Conservation (phyloP, 2,329 filamentous ascomycete species). For the Penicillium concentricum region DNA sequence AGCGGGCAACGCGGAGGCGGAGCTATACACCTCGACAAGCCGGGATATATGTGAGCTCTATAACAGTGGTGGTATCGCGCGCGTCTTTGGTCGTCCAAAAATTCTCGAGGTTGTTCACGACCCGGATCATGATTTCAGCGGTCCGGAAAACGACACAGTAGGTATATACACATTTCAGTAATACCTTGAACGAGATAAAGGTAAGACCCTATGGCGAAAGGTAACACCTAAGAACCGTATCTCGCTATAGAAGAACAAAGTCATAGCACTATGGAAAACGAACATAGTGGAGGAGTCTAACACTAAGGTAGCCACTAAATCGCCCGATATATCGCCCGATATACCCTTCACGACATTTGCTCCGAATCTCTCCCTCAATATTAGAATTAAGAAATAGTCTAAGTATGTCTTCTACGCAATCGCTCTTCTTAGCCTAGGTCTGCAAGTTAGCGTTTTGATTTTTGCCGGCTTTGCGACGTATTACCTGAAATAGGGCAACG, state of each 20-base stretch:
- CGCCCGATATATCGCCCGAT: neutral
- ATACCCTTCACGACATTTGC: neutral
- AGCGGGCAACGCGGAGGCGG: conserved; percentile 29
- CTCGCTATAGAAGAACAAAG: neutral
- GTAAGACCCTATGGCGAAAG: neutral
- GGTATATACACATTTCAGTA: conserved; percentile 8
- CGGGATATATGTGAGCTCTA: conserved; percentile 41
- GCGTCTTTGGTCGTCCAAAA: conserved; percentile 15
- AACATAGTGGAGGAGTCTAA: neutral
- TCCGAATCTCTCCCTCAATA: neutral
- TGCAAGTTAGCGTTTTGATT: neutral
- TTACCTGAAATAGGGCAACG: neutral
- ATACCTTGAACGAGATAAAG: neutral
- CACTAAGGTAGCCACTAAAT: neutral
- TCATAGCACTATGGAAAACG: too few species aligned
- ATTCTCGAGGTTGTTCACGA: conserved; percentile 25
- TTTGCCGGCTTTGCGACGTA: neutral
- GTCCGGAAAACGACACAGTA: neutral
- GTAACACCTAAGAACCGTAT: neutral
- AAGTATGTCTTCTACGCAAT: neutral
- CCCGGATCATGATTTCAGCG: conserved; percentile 12
- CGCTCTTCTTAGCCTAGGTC: neutral
- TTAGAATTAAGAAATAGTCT: neutral
- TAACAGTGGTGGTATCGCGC: conserved; percentile 30
- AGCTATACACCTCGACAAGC: conserved; percentile 42